Evolutionary conservation across 1,139 yeast genomes (phyloP), one percentile per base, ranked within the genome.

Genomic region (Torulaspora pretoriensis): DNA sequence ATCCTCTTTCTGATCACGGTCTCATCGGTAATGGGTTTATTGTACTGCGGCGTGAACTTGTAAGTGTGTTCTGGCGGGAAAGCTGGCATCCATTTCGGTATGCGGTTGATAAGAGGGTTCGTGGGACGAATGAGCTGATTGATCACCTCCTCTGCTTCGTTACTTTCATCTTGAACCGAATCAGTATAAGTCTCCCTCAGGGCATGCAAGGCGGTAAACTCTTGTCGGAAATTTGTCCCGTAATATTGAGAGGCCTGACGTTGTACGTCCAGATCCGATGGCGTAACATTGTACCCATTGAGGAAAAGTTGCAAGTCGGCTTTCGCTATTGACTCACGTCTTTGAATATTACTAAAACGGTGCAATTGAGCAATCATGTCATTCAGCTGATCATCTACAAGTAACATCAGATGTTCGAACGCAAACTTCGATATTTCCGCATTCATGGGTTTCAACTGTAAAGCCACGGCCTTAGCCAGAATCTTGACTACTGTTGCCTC

Each of bases 41-140:
- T 73, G 60, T 72, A 87, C 49, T 75, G 73, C 0, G 95, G 83
- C 0, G 96, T 85, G 42, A 79, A 75, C 64, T 79, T 81, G 61
- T 83, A 90, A 0, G 97, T 90, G 64, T 89, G 94, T 57, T 87
- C 96, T 0, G 97, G 96, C 1, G 97, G 97, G 30, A 89, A 72
- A 17, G 80, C 81, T 0, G 97, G 97, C 57, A 90, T 69, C 80
- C 88, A 88, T 3, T 68, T 57, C 0, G 95, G 95, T 3, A 86
- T 74, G 53, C 80, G 78, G 2, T 62, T 59, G n/a, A 80, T 80
- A 32, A 71, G 65, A 16, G 65, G 59, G 24, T 74, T 69, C 10
- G 73, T 69, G 13, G 81, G 72, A 0, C 92, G 85, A 6, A 81
- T 74, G 31, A 57, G 33, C 37, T 48, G 38, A 45, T 41, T 30